Evolutionary conservation across 176 grass and related monocot species (phyloP).

Genomic region (Stipa capillata): DNA sequence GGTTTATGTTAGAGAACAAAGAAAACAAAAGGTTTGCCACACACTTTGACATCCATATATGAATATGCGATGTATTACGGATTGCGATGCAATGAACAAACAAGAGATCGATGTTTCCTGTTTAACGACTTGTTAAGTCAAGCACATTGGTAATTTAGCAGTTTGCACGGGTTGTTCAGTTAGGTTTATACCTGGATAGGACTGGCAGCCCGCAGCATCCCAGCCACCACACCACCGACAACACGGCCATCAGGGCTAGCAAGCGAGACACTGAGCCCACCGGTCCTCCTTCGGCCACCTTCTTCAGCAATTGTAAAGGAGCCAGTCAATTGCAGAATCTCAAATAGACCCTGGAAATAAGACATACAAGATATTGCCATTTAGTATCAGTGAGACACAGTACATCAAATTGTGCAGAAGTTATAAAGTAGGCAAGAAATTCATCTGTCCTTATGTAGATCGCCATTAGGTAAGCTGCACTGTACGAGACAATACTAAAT

Average conservation of each 20-base stretch:
- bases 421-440: background rate
- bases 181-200: slow-evolving; percentile 69
- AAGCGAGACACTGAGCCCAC: slow-evolving; percentile 82
- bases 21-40: background rate
- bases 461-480: background rate
- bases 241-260: slow-evolving; percentile 88
- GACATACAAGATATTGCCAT: background rate
- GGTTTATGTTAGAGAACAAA: background rate
- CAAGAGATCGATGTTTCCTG: background rate
- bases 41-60: background rate
- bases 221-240: slow-evolving; percentile 74
- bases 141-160: background rate
- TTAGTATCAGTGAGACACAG: background rate
- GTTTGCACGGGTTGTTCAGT: background rate
- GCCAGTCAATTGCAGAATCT: slow-evolving; percentile 86
- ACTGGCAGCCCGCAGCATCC: slow-evolving; percentile 74
- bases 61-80: background rate
- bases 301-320: slow-evolving; percentile 83
- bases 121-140: background rate
- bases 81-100: background rate
- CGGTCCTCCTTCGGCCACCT: slow-evolving; percentile 62
- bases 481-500: background rate
- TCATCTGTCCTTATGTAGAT: background rate
- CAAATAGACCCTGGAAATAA: slow-evolving; percentile 64
- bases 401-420: background rate